Base-by-base conservation (phyloP, 2,329 filamentous ascomycete species). In the Aspergillus bombycis region DNA sequence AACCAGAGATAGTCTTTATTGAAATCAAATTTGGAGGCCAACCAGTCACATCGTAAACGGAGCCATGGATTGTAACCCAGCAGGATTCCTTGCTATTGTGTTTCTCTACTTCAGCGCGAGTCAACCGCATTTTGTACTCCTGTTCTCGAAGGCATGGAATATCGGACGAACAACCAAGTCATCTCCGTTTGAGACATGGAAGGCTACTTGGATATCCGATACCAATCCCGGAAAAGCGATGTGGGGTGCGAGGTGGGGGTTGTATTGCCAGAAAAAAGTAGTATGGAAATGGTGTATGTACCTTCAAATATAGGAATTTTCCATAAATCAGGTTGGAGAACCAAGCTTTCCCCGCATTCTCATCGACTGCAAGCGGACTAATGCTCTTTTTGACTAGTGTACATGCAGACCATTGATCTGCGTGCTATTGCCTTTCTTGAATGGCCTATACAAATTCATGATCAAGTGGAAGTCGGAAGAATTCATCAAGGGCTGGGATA, bases 1-100 rank as follows among this genome's bases (percentile, higher is more conserved):
- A 50, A 61, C 9, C 53, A 52, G 19, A 19, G 26, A 12, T 21
- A 3, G 0, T 34, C 26, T 12, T 16, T 21, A 0, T 28, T n/a
- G 2, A 36, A 45, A 14, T 12, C 26, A 21, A 38, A 50, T 43
- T 11, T 30, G 23, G 28, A 28, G 30, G 43, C 62, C 6, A 12
- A 67, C 76, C 78, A 2, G 83, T 84, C 6, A 79, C 79, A 69
- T 85, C 83, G 67, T 85, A 84, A 5, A 85, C 83, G 53, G 82
- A 82, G 2, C 79, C 80, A 61, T 84, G 80, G 4, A 86, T 77
- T 0, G 81, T 80, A 11, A 86, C 75, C 84, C 83, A 86, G 65
- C 83, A 84, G 56, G 85, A 83, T 11, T 81, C 72, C 58, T 79
- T 76, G 16, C 66, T 78, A 38, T 79, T 78, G 63, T 86, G 84